Evolutionary conservation across 306 rosid species (phyloP), one percentile per base, ranked within the genome.

Genomic region (Sphenostylis stenocarpa): DNA sequence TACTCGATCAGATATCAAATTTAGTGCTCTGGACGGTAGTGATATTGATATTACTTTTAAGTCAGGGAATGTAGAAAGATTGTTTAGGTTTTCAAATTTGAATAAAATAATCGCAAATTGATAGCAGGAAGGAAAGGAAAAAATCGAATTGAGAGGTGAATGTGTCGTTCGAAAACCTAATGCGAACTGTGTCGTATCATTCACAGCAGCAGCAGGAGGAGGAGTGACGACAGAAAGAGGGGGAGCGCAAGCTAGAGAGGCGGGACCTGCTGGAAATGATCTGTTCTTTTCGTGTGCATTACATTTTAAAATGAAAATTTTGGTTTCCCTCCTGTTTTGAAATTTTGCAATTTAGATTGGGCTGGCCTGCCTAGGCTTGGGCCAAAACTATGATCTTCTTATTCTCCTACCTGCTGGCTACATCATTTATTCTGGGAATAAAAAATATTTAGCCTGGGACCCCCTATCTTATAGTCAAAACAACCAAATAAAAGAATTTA

Each of bases 311-410:
- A 73, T 11, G 23, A 77, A 75, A 60, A 15, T 16, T 70, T 80
- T 77, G 70, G 16, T 83, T 89, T 88, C 93, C 90, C 90, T 78
- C 93, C 82, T 68, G 72, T 38, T 23, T 71, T 38, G 12, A 14
- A 26, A 19, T 23, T 72, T 49, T 17, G 17, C 16, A 11, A 72
- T 38, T 51, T 72, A 3, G 24, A 23, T 24, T 68, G 58, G 73
- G 58, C 43, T 68, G 15, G 23, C 20, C 72, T 21, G 61, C 58
- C 6, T 20, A 1, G 6, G 31, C 1, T 52, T 20, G 58, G 28
- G 0, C 58, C 57, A n/a, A 23, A 0, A 5, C 24, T 7, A 5
- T 53, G 5, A 4, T 21, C 57, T 51, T 52, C 29, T 1, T 2
- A 29, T 29, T 29, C 33, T 34, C 7, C 39, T 34, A n/a, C n/a